These are phyloP conservation scores for Fusarium pseudoanthophilum DNA, from an alignment of 2,329 filamentous ascomycete genomes.

Conservation along the genomic window DNA sequence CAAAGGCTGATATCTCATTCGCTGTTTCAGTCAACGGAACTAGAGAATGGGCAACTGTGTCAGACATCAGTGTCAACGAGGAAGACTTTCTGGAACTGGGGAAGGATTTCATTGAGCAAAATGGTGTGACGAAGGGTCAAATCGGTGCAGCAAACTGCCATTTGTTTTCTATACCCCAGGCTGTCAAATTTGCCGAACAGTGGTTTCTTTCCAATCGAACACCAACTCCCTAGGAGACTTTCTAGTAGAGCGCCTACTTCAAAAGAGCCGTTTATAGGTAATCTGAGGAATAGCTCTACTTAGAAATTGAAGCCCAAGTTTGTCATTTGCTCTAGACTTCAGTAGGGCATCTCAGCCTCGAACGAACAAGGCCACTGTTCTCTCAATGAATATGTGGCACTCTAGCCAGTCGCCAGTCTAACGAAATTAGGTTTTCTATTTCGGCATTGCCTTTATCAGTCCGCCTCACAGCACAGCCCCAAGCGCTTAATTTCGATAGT, in stretches of 20 bases:
- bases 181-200: neutral
- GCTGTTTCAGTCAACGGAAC: neutral
- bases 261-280: neutral
- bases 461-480: too few relatives aligned
- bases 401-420: too few relatives aligned
- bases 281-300: neutral
- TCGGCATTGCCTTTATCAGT: neutral
- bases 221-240: fast-evolving
- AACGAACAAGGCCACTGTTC: neutral
- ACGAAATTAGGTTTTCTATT: neutral
- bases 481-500: neutral
- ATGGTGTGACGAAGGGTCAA: neutral
- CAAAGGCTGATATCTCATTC: neutral
- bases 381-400: fast-evolving
- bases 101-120: fast-evolving
- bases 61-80: neutral
- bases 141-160: neutral
- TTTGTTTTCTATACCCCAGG: neutral
- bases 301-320: neutral
- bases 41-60: neutral
- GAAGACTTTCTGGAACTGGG: neutral
- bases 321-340: neutral
- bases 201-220: neutral
- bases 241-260: fast-evolving
- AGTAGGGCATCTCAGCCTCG: neutral